Evolutionary conservation across 257 asterid genomes (phyloP).

Genomic region (Thymus quinquecostatus): DNA sequence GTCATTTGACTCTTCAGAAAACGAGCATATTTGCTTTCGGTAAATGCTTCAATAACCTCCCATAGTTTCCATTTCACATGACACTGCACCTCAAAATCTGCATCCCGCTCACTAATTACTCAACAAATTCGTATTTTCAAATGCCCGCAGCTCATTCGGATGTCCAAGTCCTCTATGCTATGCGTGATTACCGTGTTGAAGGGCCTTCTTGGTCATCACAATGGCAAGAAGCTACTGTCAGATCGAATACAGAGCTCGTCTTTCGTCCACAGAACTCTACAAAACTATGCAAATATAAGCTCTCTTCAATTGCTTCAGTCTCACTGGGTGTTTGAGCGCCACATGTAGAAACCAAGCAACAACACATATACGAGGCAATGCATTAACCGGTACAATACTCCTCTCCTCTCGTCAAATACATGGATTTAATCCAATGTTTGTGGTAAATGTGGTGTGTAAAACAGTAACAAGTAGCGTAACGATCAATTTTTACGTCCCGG

Average conservation of each 20-base stretch:
- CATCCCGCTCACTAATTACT: background rate
- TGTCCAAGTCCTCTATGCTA: slow-evolving; percentile 53
- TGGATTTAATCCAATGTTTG: background rate
- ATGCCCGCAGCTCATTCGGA: slow-evolving; percentile 53
- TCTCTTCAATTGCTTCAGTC: slow-evolving; percentile 65
- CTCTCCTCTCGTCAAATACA: background rate
- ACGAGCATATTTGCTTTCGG: slow-evolving; percentile 78
- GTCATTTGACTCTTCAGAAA: slow-evolving; percentile 57
- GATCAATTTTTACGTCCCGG: background rate
- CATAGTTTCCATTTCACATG: slow-evolving; percentile 2
- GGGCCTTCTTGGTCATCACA: slow-evolving; percentile 60
- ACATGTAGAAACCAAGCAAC: background rate
- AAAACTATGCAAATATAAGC: slow-evolving; percentile 57
- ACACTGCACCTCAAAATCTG: slow-evolving; percentile 2
- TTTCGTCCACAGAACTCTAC: slow-evolving; percentile 58
- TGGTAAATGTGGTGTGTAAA: background rate
- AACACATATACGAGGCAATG: background rate
- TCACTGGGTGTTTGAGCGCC: slow-evolving; percentile 63
- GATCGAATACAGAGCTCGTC: slow-evolving; percentile 71
- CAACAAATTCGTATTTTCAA: slow-evolving; percentile 3
- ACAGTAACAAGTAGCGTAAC: background rate
- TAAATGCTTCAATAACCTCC: slow-evolving; percentile 34
- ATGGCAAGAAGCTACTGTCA: slow-evolving; percentile 56
- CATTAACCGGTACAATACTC: background rate
- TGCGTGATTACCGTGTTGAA: slow-evolving; percentile 67